phyloP scores from a whole-genome alignment of 208 protist species.

The Spongospora subterranea region DNA sequence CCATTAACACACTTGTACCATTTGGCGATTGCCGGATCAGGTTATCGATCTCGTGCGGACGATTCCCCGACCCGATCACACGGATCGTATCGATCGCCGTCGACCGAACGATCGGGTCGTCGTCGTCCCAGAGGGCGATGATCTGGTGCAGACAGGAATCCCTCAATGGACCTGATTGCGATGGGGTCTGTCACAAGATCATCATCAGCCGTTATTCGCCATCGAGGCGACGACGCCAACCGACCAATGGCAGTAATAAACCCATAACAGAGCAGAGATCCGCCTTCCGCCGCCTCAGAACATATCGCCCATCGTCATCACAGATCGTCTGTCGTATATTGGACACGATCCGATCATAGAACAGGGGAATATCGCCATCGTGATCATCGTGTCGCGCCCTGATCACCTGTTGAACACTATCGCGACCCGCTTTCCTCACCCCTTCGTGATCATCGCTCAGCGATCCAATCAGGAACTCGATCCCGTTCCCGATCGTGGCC shows the following conservation, averaged over 20 bases:
- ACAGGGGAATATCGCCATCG: not conserved
- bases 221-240: not conserved
- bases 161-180: not conserved
- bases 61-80: not conserved
- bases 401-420: not conserved
- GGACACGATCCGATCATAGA: not conserved
- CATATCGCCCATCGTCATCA: not conserved
- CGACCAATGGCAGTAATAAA: not conserved
- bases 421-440: not conserved
- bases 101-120: not conserved
- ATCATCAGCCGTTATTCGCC: not conserved
- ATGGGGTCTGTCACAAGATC: not conserved
- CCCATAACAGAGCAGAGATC: not conserved
- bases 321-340: not conserved
- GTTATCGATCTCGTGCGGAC: not conserved
- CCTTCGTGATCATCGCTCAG: conserved; percentile 19
- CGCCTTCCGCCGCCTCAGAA: not conserved
- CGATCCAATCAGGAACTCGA: conserved; percentile 6
- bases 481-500: not conserved
- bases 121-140: conserved; percentile 23
- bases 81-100: conserved; percentile 39
- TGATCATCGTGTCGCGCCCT: conserved; percentile 6
- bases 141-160: not conserved
- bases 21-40: not conserved
- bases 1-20: not conserved